Evolutionary conservation across 2,329 filamentous ascomycete genomes (phyloP).

Genomic region (Aciculosporium take): DNA sequence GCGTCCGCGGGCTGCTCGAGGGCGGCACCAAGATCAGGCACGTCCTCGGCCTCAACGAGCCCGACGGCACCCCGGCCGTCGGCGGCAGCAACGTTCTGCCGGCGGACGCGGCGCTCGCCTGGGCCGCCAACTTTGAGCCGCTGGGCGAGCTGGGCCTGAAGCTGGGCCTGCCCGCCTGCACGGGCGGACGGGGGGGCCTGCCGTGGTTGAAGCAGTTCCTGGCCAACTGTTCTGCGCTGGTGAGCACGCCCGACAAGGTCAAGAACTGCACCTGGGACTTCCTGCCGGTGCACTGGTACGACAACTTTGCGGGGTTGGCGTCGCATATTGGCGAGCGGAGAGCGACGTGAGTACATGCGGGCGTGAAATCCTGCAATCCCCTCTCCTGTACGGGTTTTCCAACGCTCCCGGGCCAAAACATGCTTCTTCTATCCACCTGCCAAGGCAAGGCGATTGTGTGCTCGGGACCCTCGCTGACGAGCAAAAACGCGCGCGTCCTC

Average conservation of each 20-base stretch:
- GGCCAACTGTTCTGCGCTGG: conserved; percentile 43
- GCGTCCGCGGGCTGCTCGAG: conserved; percentile 40
- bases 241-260: conserved; percentile 26
- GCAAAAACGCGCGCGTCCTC: too few relatives aligned
- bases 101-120: conserved; percentile 47
- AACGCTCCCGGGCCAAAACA: too few relatives aligned
- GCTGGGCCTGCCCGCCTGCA: conserved; percentile 57
- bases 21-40: conserved; percentile 45
- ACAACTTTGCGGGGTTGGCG: conserved; percentile 53
- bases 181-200: conserved; percentile 44
- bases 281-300: conserved; percentile 53
- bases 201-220: conserved; percentile 56
- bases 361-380: too few relatives aligned
- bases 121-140: conserved; percentile 59
- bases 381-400: too few relatives aligned
- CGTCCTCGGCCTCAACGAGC: conserved; percentile 69
- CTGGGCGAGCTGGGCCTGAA: conserved; percentile 49
- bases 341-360: conserved; percentile 22
- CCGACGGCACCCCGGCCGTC: conserved; percentile 40
- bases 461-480: background rate
- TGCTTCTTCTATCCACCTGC: too few relatives aligned
- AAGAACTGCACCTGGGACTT: conserved; percentile 49
- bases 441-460: too few relatives aligned
- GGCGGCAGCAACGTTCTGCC: conserved; percentile 52
- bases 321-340: conserved; percentile 45